Evolutionary conservation across 768 basidiomycete species (phyloP).

Genomic region (Scleroderma citrinum): DNA sequence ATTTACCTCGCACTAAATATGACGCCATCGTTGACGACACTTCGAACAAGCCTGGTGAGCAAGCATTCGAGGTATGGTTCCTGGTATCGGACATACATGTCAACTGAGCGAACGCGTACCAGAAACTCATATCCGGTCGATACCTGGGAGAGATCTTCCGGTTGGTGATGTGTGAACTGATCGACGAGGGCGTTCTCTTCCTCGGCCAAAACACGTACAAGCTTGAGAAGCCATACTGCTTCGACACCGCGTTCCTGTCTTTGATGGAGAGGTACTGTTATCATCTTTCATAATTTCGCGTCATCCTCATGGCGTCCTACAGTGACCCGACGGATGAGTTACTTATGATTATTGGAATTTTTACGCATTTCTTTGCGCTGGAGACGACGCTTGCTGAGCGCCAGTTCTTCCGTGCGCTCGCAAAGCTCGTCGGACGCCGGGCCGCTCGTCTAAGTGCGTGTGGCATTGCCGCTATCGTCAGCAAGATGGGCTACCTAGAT

Average conservation of each 20-base stretch:
- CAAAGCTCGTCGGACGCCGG: slow-evolving; percentile 81
- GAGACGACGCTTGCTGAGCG: slow-evolving; percentile 96
- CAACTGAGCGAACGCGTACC: neutral
- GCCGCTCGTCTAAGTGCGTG: slow-evolving; percentile 90
- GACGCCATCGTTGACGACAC: slow-evolving; percentile 87
- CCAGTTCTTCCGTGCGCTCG: slow-evolving; percentile 93
- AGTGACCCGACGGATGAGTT: slow-evolving; percentile 96
- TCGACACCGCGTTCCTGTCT: slow-evolving; percentile 96
- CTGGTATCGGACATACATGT: neutral
- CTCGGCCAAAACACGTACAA: slow-evolving; percentile 98
- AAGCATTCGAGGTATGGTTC: slow-evolving; percentile 76
- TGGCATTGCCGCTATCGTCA: slow-evolving; percentile 94
- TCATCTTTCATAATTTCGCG: neutral
- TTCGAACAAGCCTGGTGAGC: slow-evolving; percentile 95
- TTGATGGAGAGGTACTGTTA: slow-evolving; percentile 80
- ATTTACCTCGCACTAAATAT: slow-evolving; percentile 93
- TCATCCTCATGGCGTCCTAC: neutral
- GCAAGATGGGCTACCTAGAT: slow-evolving; percentile 91
- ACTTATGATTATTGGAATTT: slow-evolving; percentile 94
- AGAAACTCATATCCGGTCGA: slow-evolving; percentile 95
- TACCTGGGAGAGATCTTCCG: slow-evolving; percentile 96
- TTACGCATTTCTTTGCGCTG: slow-evolving; percentile 93
- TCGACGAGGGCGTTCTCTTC: slow-evolving; percentile 96
- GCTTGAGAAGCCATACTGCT: slow-evolving; percentile 85
- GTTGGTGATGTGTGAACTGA: slow-evolving; percentile 91